Evolutionary conservation across 2,329 filamentous ascomycete genomes (phyloP).

Genomic region (Cadophora sp.): DNA sequence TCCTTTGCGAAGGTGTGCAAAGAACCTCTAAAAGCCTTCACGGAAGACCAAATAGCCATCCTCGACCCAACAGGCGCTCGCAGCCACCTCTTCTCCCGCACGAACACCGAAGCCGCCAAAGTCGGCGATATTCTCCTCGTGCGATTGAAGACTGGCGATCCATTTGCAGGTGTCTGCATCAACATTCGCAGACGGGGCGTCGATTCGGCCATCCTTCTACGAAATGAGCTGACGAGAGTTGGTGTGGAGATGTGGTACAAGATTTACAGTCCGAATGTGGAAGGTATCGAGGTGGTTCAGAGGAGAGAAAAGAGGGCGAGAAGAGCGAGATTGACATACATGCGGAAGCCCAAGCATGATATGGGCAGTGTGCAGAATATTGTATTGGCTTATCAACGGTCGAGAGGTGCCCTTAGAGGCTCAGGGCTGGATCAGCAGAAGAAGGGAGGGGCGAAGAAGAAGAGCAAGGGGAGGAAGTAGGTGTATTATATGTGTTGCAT

Average conservation of each 20-base stretch:
- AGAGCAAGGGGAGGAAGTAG: constrained; percentile 39
- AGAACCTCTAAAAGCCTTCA: constrained; percentile 73
- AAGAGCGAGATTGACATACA: constrained; percentile 86
- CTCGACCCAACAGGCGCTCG: constrained; percentile 89
- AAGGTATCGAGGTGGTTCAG: constrained; percentile 93
- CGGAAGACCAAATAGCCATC: constrained; percentile 69
- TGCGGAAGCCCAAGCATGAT: constrained; percentile 88
- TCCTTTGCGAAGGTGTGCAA: constrained; percentile 62
- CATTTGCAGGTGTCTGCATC: constrained; percentile 88
- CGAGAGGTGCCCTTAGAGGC: constrained; percentile 53
- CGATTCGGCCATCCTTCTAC: constrained; percentile 85
- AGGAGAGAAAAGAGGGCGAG: constrained; percentile 82
- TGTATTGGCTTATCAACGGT: constrained; percentile 69
- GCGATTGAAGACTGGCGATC: constrained; percentile 82
- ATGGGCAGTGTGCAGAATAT: constrained; percentile 84
- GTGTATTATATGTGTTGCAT: constrained; percentile 33
- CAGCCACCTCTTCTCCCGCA: constrained; percentile 78
- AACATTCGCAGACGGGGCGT: constrained; percentile 87
- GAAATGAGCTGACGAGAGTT: constrained; percentile 84
- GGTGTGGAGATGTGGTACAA: constrained; percentile 99
- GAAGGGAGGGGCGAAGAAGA: constrained; percentile 39
- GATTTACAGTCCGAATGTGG: constrained; percentile 87
- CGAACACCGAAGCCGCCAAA: constrained; percentile 79
- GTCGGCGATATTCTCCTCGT: constrained; percentile 92
- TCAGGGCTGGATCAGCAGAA: constrained; percentile 30